phyloP scores from a whole-genome alignment of 106 monocot genomes.

The Triglochin maritima region DNA sequence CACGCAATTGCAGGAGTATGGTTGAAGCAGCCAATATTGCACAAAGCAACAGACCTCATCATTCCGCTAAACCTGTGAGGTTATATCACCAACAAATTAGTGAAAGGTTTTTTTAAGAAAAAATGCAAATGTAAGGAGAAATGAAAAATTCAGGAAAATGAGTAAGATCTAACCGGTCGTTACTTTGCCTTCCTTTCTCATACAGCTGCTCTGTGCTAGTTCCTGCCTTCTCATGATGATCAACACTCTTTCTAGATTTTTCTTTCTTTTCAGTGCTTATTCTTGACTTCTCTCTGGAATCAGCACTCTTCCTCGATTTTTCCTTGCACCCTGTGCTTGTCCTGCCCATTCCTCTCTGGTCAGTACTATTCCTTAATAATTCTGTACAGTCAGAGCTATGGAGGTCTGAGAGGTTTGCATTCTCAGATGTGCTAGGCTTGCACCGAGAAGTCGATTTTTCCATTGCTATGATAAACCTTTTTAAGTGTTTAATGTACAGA shows the following conservation, averaged over 20 bases:
- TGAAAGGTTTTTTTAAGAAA: conserved; percentile 7
- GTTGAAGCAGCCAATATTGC: neutral
- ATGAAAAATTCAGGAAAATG: conserved; percentile 12
- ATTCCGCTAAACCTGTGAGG: neutral
- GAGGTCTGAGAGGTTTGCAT: too few species aligned
- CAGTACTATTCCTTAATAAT: conserved; percentile 23
- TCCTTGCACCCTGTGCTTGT: conserved; percentile 37
- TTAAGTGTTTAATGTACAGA: conserved; percentile 17
- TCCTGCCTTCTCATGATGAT: too few species aligned
- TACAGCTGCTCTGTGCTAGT: too few species aligned
- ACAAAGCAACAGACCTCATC: neutral
- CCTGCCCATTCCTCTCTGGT: conserved; percentile 34
- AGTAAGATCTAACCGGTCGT: conserved; percentile 24
- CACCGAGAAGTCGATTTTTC: conserved; percentile 16
- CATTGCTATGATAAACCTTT: conserved; percentile 8
- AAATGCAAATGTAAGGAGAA: conserved; percentile 13
- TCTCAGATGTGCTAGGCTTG: conserved; percentile 28
- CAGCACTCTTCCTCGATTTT: conserved; percentile 39
- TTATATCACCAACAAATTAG: neutral
- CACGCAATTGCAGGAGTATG: neutral
- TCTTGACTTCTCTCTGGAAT: conserved; percentile 32
- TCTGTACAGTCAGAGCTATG: too few species aligned
- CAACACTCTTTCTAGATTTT: conserved; percentile 51
- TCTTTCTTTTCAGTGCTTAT: conserved; percentile 41
- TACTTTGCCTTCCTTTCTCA: conserved; percentile 48